Percentiles rank a stretch among this genome's conserved stretches.
Evolutionary conservation across 208 protist species (phyloP).

Genomic region (Crithidia brevicula): DNA sequence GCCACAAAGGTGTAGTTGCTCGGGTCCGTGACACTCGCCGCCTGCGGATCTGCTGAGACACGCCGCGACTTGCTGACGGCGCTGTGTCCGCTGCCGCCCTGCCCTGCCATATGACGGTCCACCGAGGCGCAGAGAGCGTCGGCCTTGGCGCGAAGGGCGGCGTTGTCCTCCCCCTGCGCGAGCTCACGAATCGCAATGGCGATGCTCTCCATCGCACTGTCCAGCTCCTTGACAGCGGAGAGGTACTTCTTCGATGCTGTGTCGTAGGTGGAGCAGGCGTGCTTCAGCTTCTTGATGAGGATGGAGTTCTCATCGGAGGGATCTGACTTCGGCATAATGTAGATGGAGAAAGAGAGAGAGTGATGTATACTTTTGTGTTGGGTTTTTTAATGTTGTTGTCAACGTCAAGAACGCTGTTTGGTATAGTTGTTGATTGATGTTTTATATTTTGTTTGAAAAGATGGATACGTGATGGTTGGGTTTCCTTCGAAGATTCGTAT

Average conservation of each 20-base stretch:
- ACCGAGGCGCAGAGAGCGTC: constrained; percentile 54
- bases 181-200: constrained; percentile 66
- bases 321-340: constrained; percentile 7
- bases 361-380: too few species aligned
- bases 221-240: constrained; percentile 56
- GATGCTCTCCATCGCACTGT: constrained; percentile 47
- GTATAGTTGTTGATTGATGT: too few species aligned
- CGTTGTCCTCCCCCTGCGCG: constrained; percentile 43
- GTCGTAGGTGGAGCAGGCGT: constrained; percentile 56
- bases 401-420: too few species aligned
- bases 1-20: constrained; percentile 41
- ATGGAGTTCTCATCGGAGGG: constrained; percentile 33
- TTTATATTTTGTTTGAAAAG: too few species aligned
- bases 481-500: too few species aligned
- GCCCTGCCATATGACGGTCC: constrained; percentile 40
- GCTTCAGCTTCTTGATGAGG: constrained; percentile 57
- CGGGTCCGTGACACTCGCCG: neutral
- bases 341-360: constrained; percentile 19
- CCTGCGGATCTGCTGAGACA: neutral
- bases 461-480: too few species aligned
- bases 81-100: neutral
- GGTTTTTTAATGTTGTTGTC: too few species aligned
- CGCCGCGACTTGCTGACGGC: constrained; percentile 11
- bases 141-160: constrained; percentile 8
- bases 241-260: constrained; percentile 62